Evolutionary conservation across 441 rosid species (phyloP).

Genomic region (Hura crepitans): DNA sequence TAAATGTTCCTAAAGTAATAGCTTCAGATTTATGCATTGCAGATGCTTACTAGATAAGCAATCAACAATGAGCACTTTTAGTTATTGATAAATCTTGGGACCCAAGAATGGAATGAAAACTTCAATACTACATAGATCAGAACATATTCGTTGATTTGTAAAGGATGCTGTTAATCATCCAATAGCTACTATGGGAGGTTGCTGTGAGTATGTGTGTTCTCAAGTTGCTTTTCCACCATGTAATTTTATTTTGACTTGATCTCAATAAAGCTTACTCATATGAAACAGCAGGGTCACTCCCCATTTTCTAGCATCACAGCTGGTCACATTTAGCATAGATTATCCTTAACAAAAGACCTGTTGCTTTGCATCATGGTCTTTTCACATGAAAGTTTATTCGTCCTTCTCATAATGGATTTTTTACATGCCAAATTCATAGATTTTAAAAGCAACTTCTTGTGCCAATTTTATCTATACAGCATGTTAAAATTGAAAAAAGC

Average conservation of each 20-base stretch:
- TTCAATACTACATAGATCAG: background rate
- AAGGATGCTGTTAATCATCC: background rate
- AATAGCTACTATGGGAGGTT: background rate
- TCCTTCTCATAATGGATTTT: background rate
- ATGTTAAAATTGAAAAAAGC: conserved; percentile 8
- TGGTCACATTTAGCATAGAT: background rate
- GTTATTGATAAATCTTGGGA: background rate
- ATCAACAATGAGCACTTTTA: background rate
- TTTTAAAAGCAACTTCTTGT: background rate
- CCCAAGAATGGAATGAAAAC: background rate
- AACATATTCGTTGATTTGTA: background rate
- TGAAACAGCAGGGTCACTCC: background rate
- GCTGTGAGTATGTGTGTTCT: background rate
- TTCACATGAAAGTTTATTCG: background rate
- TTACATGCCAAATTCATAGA: conserved; percentile 2
- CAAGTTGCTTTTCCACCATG: conserved; percentile 8
- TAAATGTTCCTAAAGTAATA: background rate
- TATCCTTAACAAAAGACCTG: background rate
- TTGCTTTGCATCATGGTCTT: background rate
- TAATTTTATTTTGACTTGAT: background rate
- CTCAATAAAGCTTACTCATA: background rate
- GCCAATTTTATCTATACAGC: background rate
- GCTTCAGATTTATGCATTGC: background rate
- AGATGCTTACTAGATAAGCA: background rate
- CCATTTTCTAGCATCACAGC: background rate